Evolutionary conservation across 148 eudicot genomes (phyloP).

Genomic region (Vaccinium corymbosum): DNA sequence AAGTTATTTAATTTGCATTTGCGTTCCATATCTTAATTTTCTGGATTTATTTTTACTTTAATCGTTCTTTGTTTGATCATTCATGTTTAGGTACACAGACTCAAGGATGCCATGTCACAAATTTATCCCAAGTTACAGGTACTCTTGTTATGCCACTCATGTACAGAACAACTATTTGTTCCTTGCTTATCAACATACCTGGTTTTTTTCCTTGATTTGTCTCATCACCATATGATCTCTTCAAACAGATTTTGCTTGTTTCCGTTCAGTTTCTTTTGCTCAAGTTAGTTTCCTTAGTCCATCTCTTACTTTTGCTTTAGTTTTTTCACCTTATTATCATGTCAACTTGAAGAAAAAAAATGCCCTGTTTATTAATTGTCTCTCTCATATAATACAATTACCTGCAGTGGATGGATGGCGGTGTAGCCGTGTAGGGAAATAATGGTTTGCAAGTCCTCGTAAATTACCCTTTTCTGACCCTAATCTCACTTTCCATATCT

Average conservation of each 20-base stretch:
- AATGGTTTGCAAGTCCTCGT: neutral
- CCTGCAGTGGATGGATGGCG: neutral
- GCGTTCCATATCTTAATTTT: neutral
- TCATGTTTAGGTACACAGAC: constrained; percentile 56
- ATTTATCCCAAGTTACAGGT: constrained; percentile 90
- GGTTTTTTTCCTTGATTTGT: neutral
- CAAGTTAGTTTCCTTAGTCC: neutral
- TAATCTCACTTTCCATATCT: neutral
- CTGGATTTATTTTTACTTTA: neutral
- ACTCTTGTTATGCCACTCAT: constrained; percentile 3
- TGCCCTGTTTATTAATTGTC: neutral
- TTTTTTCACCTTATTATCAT: neutral
- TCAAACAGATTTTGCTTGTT: neutral
- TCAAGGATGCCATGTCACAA: constrained; percentile 84
- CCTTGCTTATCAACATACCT: constrained; percentile 2
- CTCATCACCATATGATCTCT: neutral
- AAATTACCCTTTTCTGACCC: neutral
- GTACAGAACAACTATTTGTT: constrained; percentile 8
- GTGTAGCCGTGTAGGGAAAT: neutral
- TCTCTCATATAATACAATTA: neutral
- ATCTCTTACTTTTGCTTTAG: neutral
- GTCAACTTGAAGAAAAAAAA: neutral
- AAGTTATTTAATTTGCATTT: neutral
- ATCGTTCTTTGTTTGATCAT: neutral
- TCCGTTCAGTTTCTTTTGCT: neutral